These are phyloP conservation scores for Elsinoe ampelina DNA, from an alignment of 2,329 filamentous ascomycete genomes.

Conservation along the genomic window DNA sequence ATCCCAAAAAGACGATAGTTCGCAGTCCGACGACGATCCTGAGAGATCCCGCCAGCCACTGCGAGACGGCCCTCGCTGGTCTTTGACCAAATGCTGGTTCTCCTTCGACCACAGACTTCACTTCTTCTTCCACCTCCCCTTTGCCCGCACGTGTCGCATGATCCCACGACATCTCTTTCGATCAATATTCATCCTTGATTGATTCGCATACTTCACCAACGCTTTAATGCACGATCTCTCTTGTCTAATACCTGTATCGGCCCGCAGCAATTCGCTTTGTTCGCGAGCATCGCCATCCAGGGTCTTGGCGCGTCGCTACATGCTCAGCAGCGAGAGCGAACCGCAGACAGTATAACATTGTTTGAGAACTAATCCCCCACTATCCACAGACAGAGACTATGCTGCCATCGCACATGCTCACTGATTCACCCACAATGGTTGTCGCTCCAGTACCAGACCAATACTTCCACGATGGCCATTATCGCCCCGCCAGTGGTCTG, in stretches of 20 bases:
- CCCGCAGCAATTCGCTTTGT: slow-evolving; percentile 5
- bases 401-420: slow-evolving; percentile 30
- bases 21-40: neutral
- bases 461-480: slow-evolving; percentile 25
- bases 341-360: neutral
- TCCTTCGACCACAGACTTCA: neutral
- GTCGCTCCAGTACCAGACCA: slow-evolving; percentile 32
- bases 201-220: neutral
- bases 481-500: slow-evolving; percentile 20
- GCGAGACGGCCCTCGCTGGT: neutral
- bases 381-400: slow-evolving; percentile 16
- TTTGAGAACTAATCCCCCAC: slow-evolving; percentile 9
- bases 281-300: neutral
- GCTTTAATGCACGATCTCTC: neutral
- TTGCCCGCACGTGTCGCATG: neutral
- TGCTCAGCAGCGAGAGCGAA: neutral
- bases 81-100: slow-evolving; percentile 2
- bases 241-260: neutral
- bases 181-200: neutral
- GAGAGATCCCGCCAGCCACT: slow-evolving; percentile 9
- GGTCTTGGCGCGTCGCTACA: slow-evolving; percentile 3
- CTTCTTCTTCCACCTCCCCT: slow-evolving; percentile 1
- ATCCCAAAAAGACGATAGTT: neutral
- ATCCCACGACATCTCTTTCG: neutral
- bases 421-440: slow-evolving; percentile 39